A percentile compares a stretch with the other conserved stretches of the same genome.
Conservation (phyloP, 495 filamentous ascomycete genomes). For the Podospora anserina region DNA sequence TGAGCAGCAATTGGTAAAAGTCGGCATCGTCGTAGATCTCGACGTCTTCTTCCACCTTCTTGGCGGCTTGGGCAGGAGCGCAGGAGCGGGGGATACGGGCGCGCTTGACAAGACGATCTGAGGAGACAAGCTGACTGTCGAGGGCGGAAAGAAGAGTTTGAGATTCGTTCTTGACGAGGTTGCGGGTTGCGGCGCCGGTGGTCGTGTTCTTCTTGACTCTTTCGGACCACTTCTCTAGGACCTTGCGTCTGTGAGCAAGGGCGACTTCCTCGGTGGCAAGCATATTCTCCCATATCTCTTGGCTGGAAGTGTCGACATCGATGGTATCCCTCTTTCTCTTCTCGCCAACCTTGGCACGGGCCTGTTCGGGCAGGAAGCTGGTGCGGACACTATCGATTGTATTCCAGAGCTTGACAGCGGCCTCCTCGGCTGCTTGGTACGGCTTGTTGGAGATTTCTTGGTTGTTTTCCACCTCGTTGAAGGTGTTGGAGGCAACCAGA, state of each 20-base stretch:
- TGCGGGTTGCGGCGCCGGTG: constrained; percentile 42
- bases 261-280: constrained; percentile 56
- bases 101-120: constrained; percentile 62
- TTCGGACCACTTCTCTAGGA: constrained; percentile 66
- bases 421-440: constrained; percentile 77
- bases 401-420: constrained; percentile 85
- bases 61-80: constrained; percentile 62
- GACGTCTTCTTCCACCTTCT: constrained; percentile 49
- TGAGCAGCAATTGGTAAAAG: constrained; percentile 88
- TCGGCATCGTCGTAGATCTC: constrained; percentile 85
- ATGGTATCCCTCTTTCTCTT: constrained; percentile 59
- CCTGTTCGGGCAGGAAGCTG: constrained; percentile 41
- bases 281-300: constrained; percentile 73
- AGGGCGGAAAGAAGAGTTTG: constrained; percentile 70
- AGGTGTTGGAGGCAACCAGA: constrained; percentile 73
- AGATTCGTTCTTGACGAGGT: constrained; percentile 50
- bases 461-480: constrained; percentile 46
- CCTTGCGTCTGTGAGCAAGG: constrained; percentile 48
- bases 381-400: constrained; percentile 71
- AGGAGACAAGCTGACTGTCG: constrained; percentile 66
- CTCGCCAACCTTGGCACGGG: constrained; percentile 34
- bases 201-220: constrained; percentile 47
- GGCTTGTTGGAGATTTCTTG: constrained; percentile 37
- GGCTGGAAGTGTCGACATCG: constrained; percentile 50
- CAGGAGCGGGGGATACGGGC: constrained; percentile 67